Evolutionary conservation across 2,329 filamentous ascomycete species (phyloP).

Genomic region (Clonostachys sp.): DNA sequence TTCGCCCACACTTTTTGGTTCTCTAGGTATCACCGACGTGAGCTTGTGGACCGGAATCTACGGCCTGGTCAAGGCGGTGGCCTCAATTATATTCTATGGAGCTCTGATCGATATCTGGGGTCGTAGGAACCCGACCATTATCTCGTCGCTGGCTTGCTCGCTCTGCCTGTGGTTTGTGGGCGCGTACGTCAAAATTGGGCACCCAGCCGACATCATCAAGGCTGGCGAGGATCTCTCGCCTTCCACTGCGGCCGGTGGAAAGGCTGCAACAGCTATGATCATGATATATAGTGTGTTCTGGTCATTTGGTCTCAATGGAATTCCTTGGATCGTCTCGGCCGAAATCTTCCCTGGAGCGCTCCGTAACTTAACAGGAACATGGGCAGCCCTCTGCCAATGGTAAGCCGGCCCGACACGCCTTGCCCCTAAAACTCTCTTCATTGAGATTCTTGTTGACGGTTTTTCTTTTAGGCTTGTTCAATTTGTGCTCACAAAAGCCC

Average conservation of each 20-base stretch:
- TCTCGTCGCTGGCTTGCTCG: slow-evolving; percentile 41
- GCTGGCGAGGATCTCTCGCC: slow-evolving; percentile 33
- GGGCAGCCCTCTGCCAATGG: slow-evolving; percentile 32
- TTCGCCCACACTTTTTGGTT: slow-evolving; percentile 31
- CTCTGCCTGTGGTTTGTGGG: slow-evolving; percentile 46
- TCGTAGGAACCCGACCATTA: slow-evolving; percentile 33
- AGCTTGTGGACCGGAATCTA: slow-evolving; percentile 46
- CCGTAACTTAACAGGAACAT: slow-evolving; percentile 33
- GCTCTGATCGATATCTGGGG: slow-evolving; percentile 33
- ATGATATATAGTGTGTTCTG: slow-evolving; percentile 50
- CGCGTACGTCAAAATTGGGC: slow-evolving; percentile 46
- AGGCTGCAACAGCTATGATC: slow-evolving; percentile 48
- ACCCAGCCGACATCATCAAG: slow-evolving; percentile 37
- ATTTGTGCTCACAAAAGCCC: slow-evolving; percentile 35
- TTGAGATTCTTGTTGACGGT: background rate
- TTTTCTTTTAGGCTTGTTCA: slow-evolving; percentile 21
- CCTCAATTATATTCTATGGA: slow-evolving; percentile 33
- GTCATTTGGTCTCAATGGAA: slow-evolving; percentile 38
- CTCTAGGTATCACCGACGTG: slow-evolving; percentile 37
- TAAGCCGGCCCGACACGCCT: background rate
- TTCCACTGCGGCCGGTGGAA: slow-evolving; percentile 38
- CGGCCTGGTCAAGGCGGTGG: slow-evolving; percentile 36
- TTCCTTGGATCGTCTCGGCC: slow-evolving; percentile 38
- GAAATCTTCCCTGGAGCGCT: slow-evolving; percentile 39
- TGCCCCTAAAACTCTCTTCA: background rate